phyloP scores from a whole-genome alignment of 2,329 filamentous ascomycete genomes.

The Aspergillus ochraceus region DNA sequence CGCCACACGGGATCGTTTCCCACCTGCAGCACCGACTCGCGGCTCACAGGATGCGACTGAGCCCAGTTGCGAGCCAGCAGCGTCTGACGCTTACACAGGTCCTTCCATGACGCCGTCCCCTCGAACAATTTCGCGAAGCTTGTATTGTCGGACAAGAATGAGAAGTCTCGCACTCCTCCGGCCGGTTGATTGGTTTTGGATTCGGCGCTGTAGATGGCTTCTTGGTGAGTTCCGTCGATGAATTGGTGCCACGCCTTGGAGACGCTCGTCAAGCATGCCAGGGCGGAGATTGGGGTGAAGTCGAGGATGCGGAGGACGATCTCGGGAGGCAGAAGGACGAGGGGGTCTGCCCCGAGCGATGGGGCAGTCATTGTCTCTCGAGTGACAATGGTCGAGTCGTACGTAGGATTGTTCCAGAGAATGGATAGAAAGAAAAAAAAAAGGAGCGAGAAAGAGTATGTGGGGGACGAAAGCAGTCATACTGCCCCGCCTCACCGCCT shows the following conservation, averaged over 20 bases:
- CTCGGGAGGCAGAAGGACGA: constrained; percentile 38
- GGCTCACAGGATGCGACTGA: constrained; percentile 30
- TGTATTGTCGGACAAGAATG: constrained; percentile 25
- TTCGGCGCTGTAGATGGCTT: constrained; percentile 44
- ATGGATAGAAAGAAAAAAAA: background rate
- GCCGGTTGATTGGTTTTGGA: constrained; percentile 32
- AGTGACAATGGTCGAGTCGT: background rate
- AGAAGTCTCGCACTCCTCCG: constrained; percentile 29
- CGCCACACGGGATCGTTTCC: constrained; percentile 47
- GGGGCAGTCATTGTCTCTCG: background rate
- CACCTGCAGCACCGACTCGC: constrained; percentile 43
- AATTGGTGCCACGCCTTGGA: constrained; percentile 43
- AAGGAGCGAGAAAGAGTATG: background rate
- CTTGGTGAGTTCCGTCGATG: constrained; percentile 44
- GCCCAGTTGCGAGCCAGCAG: constrained; percentile 44
- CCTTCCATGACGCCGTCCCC: constrained; percentile 43
- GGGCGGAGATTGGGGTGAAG: constrained; percentile 33
- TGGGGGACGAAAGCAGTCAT: background rate
- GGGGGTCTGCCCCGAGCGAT: constrained; percentile 23
- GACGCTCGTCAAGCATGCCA: constrained; percentile 37
- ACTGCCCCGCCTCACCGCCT: background rate
- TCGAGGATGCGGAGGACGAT: constrained; percentile 44
- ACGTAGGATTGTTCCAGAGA: background rate
- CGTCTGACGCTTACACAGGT: constrained; percentile 44
- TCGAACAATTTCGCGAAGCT: constrained; percentile 38